phyloP scores from a whole-genome alignment of 2,329 filamentous ascomycete genomes.

The Talaromyces sp. region DNA sequence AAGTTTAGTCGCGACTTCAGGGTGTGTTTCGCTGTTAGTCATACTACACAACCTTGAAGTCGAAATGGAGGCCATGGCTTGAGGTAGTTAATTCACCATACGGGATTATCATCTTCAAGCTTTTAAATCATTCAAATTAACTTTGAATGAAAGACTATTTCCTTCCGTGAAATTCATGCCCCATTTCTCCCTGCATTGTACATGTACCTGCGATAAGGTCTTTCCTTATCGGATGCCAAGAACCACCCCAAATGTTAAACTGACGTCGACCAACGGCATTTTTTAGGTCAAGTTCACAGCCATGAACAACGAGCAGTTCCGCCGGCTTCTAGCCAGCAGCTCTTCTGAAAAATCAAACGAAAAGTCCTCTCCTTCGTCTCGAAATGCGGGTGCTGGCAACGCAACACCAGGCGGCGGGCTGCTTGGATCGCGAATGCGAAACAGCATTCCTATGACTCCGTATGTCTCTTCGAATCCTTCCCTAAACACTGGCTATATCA shows the following conservation, averaged over 20 bases:
- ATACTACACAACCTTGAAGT: no score
- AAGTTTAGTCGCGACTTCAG: no score
- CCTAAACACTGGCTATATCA: not conserved
- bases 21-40: no score
- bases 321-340: constrained; percentile 70
- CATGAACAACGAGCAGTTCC: constrained; percentile 98
- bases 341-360: constrained; percentile 28
- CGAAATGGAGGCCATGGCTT: no score
- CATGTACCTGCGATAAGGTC: constrained; percentile 3
- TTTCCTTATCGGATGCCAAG: constrained; percentile 22
- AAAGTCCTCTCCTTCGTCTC: constrained; percentile 14
- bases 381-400: constrained; percentile 40
- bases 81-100: no score
- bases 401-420: constrained; percentile 53
- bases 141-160: no score
- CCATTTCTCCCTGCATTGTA: not conserved
- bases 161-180: not conserved
- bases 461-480: constrained; percentile 48
- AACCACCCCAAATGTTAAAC: constrained; percentile 16
- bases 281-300: constrained; percentile 4
- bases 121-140: no score
- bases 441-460: constrained; percentile 94
- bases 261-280: constrained; percentile 15
- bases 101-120: no score
- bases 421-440: constrained; percentile 75